Percentiles rank a stretch among this genome's conserved stretches.
Conservation (phyloP, 2,329 filamentous ascomycete species). For the Ceratocystiopsis minuta region DNA sequence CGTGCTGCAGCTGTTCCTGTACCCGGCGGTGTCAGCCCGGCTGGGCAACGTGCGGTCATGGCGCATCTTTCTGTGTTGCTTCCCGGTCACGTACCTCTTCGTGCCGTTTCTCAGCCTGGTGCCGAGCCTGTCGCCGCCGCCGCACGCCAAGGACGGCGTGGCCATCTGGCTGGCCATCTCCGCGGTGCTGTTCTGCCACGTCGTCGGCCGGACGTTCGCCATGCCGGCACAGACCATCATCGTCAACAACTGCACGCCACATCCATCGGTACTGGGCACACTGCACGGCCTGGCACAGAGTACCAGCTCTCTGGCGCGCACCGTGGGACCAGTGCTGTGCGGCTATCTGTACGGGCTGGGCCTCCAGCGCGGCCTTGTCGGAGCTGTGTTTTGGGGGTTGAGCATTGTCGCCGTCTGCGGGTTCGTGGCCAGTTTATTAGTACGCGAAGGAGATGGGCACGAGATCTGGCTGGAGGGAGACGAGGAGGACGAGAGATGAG, state of each 20-base stretch:
- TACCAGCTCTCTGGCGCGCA: constrained; percentile 37
- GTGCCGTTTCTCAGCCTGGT: constrained; percentile 55
- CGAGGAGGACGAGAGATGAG: constrained; percentile 22
- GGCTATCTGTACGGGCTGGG: constrained; percentile 43
- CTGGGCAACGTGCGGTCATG: constrained; percentile 53
- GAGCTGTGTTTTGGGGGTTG: constrained; percentile 39
- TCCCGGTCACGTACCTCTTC: constrained; percentile 50
- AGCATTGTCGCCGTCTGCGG: constrained; percentile 30
- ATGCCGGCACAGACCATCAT: constrained; percentile 40
- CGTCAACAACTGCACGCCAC: constrained; percentile 40
- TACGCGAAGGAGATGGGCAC: constrained; percentile 44
- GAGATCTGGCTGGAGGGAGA: constrained; percentile 48
- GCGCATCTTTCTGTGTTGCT: constrained; percentile 49
- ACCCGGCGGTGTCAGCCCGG: constrained; percentile 46
- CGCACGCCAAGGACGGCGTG: constrained; percentile 32
- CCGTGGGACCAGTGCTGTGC: constrained; percentile 41
- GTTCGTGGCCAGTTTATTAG: constrained; percentile 28
- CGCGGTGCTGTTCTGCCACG: constrained; percentile 46
- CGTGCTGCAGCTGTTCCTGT: constrained; percentile 50
- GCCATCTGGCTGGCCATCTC: constrained; percentile 48
- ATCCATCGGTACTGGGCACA: constrained; percentile 38
- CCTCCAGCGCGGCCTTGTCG: constrained; percentile 36
- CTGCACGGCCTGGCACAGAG: constrained; percentile 40
- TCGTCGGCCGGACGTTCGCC: constrained; percentile 54
- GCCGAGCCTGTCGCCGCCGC: constrained; percentile 33